Evolutionary conservation across 495 filamentous ascomycete species (phyloP), one percentile per base, ranked within the genome.

Genomic region (Lepidopterella palustris): DNA sequence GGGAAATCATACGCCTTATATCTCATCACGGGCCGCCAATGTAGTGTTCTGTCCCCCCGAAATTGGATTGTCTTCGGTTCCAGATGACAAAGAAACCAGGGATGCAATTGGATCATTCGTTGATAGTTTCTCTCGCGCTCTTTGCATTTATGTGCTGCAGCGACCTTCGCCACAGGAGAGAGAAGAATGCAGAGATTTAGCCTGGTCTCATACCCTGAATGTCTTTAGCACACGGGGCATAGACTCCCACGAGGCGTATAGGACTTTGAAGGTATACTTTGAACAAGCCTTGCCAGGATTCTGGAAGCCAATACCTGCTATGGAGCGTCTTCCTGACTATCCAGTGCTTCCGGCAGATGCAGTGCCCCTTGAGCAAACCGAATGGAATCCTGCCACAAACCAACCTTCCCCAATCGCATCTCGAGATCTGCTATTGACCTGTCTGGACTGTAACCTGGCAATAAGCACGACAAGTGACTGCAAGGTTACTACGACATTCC

Each of bases 91-190:
- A 47, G 63, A 66, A 5, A 54, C 28, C 9, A 25, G 23, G 13
- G 8, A 25, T 11, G 55, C 59, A 0, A 62, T 66, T 59, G 63
- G 59, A 21, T 24, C 24, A 1, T 66, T 61, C 35, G 27, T 66
- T 15, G 63, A 66, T 31, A 58, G 59, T 45, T 66, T 61, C 52
- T 15, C 9, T 8, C 49, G 29, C n/a, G 58, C 58, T 13, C 32
- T 66, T 15, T 15, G 20, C 11, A 55, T 66, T 21, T 35, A 50
- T 31, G 10, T 58, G 21, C 63, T 58, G 1, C n/a, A 45, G 9
- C 1, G 11, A 5, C 28, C 23, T 23, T 31, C 52, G 20, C 18
- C 21, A 27, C 24, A 56, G 25, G 59, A 62, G 31, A 54, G 28
- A 25, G 52, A 55, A 15, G 20, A 49, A 13, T 50, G 58, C 8